These are phyloP conservation scores for Beverwykella pulmonaria DNA, from an alignment of 495 filamentous ascomycete genomes.

Conservation along the genomic window DNA sequence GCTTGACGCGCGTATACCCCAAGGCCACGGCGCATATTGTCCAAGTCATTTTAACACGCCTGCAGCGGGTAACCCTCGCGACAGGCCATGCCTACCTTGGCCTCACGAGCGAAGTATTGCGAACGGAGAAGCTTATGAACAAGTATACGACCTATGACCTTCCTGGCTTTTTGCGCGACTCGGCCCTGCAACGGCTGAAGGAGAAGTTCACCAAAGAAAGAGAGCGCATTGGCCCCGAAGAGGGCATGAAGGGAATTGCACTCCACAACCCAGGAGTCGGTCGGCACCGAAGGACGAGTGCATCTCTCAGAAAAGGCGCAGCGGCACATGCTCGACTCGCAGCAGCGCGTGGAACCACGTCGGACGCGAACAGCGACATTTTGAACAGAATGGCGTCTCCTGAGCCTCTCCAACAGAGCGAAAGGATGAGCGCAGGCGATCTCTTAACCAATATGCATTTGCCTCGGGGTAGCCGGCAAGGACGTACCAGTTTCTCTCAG, in stretches of 20 bases:
- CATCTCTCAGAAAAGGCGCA: conserved; percentile 72
- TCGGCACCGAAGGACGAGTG: conserved; percentile 69
- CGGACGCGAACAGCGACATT: conserved; percentile 23
- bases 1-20: conserved; percentile 91
- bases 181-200: conserved; percentile 82
- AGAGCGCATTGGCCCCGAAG: conserved; percentile 81
- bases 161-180: conserved; percentile 86
- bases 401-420: conserved; percentile 31
- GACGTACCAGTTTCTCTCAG: conserved; percentile 47
- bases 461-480: conserved; percentile 57
- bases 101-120: conserved; percentile 83
- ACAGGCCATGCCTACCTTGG: conserved; percentile 94
- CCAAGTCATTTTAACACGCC: conserved; percentile 90
- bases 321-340: conserved; percentile 58
- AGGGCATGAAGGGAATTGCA: conserved; percentile 90
- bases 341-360: conserved; percentile 30
- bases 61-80: conserved; percentile 91
- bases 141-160: conserved; percentile 89
- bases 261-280: conserved; percentile 78
- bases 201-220: conserved; percentile 84
- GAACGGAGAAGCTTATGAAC: conserved; percentile 88
- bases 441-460: conserved; percentile 78
- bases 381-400: conserved; percentile 51
- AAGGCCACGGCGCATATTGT: conserved; percentile 97
- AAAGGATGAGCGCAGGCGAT: conserved; percentile 61